Evolutionary conservation across 495 filamentous ascomycete genomes (phyloP), one percentile per base, ranked within the genome.

Genomic region (Thozetella sp.): DNA sequence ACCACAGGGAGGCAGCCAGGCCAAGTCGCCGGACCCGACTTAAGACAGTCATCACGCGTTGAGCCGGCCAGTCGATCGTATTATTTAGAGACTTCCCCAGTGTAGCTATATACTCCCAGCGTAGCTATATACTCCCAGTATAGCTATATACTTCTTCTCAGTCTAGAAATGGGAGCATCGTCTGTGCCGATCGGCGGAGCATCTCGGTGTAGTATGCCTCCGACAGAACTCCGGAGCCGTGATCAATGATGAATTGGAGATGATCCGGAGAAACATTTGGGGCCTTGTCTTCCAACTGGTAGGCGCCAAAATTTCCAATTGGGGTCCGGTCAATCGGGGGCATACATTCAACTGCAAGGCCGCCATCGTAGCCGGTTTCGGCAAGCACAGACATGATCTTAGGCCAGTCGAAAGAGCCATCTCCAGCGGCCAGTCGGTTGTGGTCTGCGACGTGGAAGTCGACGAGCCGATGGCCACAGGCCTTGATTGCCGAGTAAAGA

Each of bases 361-460:
- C 68, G 23, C 68, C 68, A 6, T 64, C 53, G 34, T 71, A 71
- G 1, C 66, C 58, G 22, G 60, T 57, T 23, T 68, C 61, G 6
- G 59, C 55, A 23, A 71, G 51, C 3, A 63, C 62, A 27, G 51
- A 6, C 24, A 71, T 25, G 54, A 71, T 64, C 1, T 54, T 55
- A 19, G 59, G 58, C 66, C 66, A 71, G 23, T 69, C 54, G 25
- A 71, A 13, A 20, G 20, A 59, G 17, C 68, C 68, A 45, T 71
- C 68, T 1, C 68, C 66, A 1, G 63, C 58, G 17, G 68, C 34
- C 24, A 67, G 63, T 24, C 66, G 57, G 34, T 71, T 71, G 45
- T 67, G 66, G 12, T 71, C 68, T 3, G 63, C 66, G 25, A 66
- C 60, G 58, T 71, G 66, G 48, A 71, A 53, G 55, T 71, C 61